Evolutionary conservation across 495 filamentous ascomycete species (phyloP), one percentile per base, ranked within the genome.

Genomic region (Talaromyces wortmannii): DNA sequence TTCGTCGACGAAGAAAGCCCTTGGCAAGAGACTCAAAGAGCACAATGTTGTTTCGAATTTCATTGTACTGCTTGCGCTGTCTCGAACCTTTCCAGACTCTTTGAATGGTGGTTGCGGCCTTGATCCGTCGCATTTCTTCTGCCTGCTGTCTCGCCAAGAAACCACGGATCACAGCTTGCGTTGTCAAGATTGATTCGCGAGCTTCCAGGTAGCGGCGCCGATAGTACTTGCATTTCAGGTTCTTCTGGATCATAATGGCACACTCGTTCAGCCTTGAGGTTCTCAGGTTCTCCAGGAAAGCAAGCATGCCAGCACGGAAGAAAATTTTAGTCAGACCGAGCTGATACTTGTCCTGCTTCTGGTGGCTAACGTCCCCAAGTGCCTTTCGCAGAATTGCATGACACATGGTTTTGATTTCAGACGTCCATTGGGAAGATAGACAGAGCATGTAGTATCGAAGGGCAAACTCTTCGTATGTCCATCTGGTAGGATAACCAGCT

Each of bases 381-480:
- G 91, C 92, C 68, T 89, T 91, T 30, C 80, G 86, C 46, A 99
- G 72, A 61, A 99, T 99, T 31, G 86, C 86, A 66, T 95, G 86
- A 15, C 91, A 95, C 85, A 99, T 95, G 49, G 91, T 78, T 31
- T 91, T 79, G 59, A 99, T 96, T 64, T 97, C 92, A 0, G 89
- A 86, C 17, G 90, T 96, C 92, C 94, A 96, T 55, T 88, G 81
- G 31, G 82, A 77, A 6, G 95, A 97, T 42, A 89, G 92, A 48
- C 96, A 89, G 58, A 99, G 77, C 90, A 99, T 96, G 72, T 99
- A 99, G 74, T 99, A 99, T 57, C 94, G 85, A 53, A 96, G 75
- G 7, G 94, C 94, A 70, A 99, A 99, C 67, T 97, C 94, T 66
- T 99, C 95, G 67, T 97, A 99, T 4, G 94, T 99, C 94, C 94